These are phyloP conservation scores for Coemansia sp. DNA, from an alignment of 192 early-diverging fungal genomes.

Conservation along the genomic window DNA sequence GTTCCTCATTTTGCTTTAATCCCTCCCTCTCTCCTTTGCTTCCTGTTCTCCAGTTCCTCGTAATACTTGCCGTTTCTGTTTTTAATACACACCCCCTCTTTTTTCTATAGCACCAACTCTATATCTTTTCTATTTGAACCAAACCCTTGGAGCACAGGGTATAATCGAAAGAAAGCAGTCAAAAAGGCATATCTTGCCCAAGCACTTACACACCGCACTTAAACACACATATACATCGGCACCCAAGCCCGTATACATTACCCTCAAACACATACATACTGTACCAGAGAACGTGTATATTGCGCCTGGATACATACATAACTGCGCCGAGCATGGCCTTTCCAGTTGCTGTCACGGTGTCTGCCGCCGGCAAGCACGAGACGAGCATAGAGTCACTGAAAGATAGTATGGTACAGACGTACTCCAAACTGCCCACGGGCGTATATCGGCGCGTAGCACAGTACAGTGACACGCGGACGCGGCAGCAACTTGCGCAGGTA, in stretches of 20 bases:
- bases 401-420: conserved; percentile 25
- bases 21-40: conserved; percentile 8
- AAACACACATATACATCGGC: background rate
- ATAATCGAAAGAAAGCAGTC: background rate
- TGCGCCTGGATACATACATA: too few relatives aligned
- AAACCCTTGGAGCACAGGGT: background rate
- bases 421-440: conserved; percentile 38
- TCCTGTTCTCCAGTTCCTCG: background rate
- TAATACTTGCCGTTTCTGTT: background rate
- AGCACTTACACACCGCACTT: background rate
- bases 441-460: conserved; percentile 52
- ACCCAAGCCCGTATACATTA: background rate
- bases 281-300: background rate
- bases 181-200: background rate
- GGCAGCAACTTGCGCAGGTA: conserved; percentile 43
- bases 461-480: conserved; percentile 48
- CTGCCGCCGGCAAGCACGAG: conserved; percentile 24
- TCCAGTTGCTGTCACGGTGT: conserved; percentile 17
- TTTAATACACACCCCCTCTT: background rate
- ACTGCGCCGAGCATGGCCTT: conserved; percentile 18
- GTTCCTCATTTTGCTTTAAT: background rate
- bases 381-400: conserved; percentile 35
- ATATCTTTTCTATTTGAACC: background rate
- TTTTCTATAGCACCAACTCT: background rate
- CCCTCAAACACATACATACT: background rate